These are phyloP conservation scores for Chimonanthus salicifolius DNA, from an alignment of 164 flowering plant species.

Conservation along the genomic window DNA sequence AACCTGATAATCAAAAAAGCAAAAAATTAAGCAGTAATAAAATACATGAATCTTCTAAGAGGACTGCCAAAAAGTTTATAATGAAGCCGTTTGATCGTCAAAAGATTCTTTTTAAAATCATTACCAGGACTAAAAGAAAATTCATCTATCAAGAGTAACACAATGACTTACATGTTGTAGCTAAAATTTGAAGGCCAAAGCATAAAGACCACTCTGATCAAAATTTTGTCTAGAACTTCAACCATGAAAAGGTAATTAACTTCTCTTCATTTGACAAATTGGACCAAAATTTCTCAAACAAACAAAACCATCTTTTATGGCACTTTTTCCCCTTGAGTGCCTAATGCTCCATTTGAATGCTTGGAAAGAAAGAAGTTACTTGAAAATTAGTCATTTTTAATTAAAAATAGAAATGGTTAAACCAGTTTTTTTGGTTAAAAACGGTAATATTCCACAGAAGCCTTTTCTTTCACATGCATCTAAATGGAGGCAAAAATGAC, in stretches of 20 bases:
- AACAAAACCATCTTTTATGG: background rate
- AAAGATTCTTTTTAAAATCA: background rate
- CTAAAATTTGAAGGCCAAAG: background rate
- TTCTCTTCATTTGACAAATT: no score
- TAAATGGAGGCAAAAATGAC: background rate
- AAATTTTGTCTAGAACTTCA: no score
- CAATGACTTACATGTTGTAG: background rate
- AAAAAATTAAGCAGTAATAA: background rate
- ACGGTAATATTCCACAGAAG: no score
- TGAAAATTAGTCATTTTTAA: background rate
- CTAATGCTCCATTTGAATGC: background rate
- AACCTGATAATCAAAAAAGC: background rate
- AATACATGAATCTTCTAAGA: background rate
- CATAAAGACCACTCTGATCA: no score
- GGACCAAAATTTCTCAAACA: background rate
- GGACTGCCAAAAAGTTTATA: background rate
- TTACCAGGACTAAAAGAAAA: background rate
- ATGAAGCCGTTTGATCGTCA: background rate
- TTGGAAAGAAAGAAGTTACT: background rate
- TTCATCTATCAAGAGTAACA: background rate
- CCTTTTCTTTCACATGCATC: no score
- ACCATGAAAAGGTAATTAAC: no score
- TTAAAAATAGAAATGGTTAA: background rate
- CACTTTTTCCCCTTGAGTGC: background rate
- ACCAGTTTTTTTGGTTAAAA: no score